Conservation (phyloP, 2,329 filamentous ascomycete species). For the Chaetothyriales sp. region DNA sequence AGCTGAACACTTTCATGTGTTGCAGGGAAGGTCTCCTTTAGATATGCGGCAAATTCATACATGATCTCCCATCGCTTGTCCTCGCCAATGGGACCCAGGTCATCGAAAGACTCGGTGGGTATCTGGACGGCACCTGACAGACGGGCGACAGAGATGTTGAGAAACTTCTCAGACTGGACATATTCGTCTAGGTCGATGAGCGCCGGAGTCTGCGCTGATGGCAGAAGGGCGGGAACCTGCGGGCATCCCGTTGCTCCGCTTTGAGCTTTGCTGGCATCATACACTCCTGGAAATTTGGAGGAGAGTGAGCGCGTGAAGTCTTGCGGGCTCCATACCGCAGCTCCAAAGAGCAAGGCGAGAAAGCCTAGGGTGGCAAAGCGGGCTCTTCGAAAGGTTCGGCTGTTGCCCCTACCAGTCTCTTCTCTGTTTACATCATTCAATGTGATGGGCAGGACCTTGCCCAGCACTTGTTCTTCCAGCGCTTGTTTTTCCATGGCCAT, state of each 20-base stretch:
- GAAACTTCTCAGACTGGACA: slow-evolving; percentile 10
- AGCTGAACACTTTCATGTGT: slow-evolving; percentile 8
- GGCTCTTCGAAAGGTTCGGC: not conserved
- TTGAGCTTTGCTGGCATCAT: not conserved
- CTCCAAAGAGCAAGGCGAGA: not conserved
- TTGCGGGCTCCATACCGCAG: not conserved
- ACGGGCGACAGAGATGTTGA: slow-evolving; percentile 7
- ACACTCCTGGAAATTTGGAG: not conserved
- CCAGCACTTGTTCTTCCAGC: too few relatives aligned
- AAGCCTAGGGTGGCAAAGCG: not conserved
- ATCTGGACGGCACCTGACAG: slow-evolving; percentile 39
- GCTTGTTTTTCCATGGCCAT: not conserved
- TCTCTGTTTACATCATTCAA: not conserved
- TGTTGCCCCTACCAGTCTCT: not conserved
- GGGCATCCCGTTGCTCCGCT: not conserved
- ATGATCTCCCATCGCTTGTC: slow-evolving; percentile 49
- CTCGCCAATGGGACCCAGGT: slow-evolving; percentile 39
- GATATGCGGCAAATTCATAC: slow-evolving; percentile 38
- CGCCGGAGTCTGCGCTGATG: not conserved
- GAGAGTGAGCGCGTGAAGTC: too few relatives aligned
- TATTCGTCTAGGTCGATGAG: slow-evolving; percentile 7
- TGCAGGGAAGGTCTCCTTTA: slow-evolving; percentile 38
- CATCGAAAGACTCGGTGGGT: slow-evolving; percentile 43
- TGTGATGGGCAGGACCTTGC: not conserved
- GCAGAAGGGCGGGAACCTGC: not conserved